A percentile compares a stretch with the other conserved stretches of the same genome.
Conservation (phyloP, 352 stramenopile species). For the Globisporangium yorkense region DNA sequence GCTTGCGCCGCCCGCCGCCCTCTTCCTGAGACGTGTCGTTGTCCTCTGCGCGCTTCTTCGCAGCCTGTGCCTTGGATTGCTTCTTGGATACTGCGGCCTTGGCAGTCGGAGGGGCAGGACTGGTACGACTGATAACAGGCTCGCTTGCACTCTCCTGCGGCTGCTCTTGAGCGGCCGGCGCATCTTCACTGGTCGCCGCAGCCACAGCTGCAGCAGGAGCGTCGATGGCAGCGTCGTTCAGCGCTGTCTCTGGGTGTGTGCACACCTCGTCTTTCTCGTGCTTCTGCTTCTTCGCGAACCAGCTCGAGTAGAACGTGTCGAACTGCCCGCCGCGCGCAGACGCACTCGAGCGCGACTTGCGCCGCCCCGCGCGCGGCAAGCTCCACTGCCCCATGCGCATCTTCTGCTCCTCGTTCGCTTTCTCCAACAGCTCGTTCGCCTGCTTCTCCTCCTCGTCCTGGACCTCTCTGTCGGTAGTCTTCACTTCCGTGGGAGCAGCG, state of each 20-base stretch:
- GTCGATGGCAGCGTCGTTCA: background rate
- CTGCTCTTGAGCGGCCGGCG: background rate
- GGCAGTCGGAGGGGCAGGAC: background rate
- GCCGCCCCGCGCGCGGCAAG: slow-evolving; percentile 37
- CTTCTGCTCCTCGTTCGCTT: slow-evolving; percentile 41
- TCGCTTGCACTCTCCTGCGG: background rate
- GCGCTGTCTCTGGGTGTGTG: background rate
- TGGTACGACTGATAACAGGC: background rate
- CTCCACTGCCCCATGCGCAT: slow-evolving; percentile 73
- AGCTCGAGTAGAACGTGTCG: slow-evolving; percentile 70
- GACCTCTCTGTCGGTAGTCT: slow-evolving; percentile 5
- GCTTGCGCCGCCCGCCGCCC: slow-evolving; percentile 12
- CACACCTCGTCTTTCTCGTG: slow-evolving; percentile 22
- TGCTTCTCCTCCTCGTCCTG: slow-evolving; percentile 17
- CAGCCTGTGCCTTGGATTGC: background rate
- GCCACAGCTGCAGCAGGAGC: background rate
- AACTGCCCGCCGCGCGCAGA: slow-evolving; percentile 43
- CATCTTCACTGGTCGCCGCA: background rate
- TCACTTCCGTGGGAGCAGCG: slow-evolving; percentile 19
- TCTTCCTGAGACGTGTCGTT: slow-evolving; percentile 27
- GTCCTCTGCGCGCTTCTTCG: slow-evolving; percentile 4
- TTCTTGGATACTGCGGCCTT: background rate
- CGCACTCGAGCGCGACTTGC: slow-evolving; percentile 34
- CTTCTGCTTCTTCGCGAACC: slow-evolving; percentile 56
- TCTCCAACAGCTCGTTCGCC: slow-evolving; percentile 18